Conservation (phyloP, 352 stramenopile species). For the Globisporangium barbulae region DNA sequence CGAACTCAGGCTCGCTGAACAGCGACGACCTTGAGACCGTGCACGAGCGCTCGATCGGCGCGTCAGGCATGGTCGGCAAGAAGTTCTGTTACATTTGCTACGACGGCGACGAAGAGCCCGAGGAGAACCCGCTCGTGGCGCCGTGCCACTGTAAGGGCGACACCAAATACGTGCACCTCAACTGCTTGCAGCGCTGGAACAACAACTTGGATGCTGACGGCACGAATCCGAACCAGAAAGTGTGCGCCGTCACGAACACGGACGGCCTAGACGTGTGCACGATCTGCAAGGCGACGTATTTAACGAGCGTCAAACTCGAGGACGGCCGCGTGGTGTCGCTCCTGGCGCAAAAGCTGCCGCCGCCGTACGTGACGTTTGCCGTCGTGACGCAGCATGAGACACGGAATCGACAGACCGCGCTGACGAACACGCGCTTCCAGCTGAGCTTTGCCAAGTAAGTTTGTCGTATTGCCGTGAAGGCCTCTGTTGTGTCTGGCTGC, state of each 20-base stretch:
- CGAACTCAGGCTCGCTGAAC: constrained; percentile 14
- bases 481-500: background rate
- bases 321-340: constrained; percentile 84
- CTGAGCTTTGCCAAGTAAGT: constrained; percentile 89
- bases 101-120: constrained; percentile 83
- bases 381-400: constrained; percentile 90
- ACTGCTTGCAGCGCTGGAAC: constrained; percentile 92
- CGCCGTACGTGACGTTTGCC: constrained; percentile 89
- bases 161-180: constrained; percentile 91
- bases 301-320: constrained; percentile 85
- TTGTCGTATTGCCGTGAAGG: background rate
- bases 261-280: constrained; percentile 87
- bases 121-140: constrained; percentile 86
- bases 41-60: constrained; percentile 35
- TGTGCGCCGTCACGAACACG: constrained; percentile 89
- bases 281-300: constrained; percentile 91
- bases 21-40: constrained; percentile 14
- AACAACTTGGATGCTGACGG: constrained; percentile 81
- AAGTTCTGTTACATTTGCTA: constrained; percentile 93
- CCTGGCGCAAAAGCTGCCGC: constrained; percentile 81
- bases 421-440: constrained; percentile 92
- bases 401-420: constrained; percentile 67
- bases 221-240: constrained; percentile 80
- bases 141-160: constrained; percentile 91
- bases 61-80: constrained; percentile 43